Base-by-base conservation (phyloP, 495 filamentous ascomycete genomes). In the Aspergillus coremiiformis region DNA sequence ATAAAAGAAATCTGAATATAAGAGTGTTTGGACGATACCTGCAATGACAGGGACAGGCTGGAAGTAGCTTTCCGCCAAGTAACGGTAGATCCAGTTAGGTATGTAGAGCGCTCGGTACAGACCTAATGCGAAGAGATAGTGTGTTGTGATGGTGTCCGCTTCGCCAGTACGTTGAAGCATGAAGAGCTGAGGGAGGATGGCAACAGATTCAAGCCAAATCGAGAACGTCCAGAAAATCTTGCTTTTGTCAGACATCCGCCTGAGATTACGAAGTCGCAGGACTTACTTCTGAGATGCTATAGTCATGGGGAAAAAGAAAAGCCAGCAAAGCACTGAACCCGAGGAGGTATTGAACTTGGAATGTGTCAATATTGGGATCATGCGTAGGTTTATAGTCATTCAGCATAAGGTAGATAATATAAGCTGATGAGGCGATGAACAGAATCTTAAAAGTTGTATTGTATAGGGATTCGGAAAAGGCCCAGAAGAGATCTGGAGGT, bases 1-100 rank as follows among this genome's bases (percentile, higher is more conserved):
- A 77, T 89, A 98, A 78, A 98, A 98, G 75, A 98, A 98, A 72
- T 98, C 93, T 47, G 89, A 95, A 71, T 98, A 98, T 47, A 97
- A 77, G 23, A 97, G 68, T 17, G 93, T 97, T 77, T 98, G 93
- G 53, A 96, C 74, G 24, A 96, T 78, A 9, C 93, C 93, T 8
- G 93, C 93, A 32, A 90, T 53, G 39, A 94, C 83, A 2, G 91
- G 84, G 58, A 95, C 90, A 44, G 79, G 80, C 67, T 96, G 90
- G 52, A 84, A 81, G 71, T 84, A 81, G 26, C 73, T 72, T 66
- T 93, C 89, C 37, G 78, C 73, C 55, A 86, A 75, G 68, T 94
- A 96, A 22, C 93, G 80, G 62, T 84, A 96, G 51, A 96, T 81
- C 93, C 93, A 98, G 70, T 98, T 98, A 23, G 93, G 94, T 58